These are phyloP conservation scores for Vitis labrusca DNA, from an alignment of 164 flowering plant species.

Conservation along the genomic window DNA sequence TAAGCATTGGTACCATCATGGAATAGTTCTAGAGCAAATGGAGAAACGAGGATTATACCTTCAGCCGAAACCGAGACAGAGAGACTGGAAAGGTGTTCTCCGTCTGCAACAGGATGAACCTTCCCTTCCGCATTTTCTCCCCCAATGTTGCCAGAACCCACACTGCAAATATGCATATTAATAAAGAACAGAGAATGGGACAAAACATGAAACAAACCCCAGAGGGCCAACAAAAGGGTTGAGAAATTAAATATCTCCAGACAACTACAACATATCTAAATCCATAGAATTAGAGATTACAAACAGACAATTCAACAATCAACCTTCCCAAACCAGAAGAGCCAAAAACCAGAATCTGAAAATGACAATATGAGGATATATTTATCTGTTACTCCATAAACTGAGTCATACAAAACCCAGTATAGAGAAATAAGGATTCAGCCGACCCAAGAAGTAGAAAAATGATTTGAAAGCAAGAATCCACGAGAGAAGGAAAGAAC, in stretches of 20 bases:
- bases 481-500: too few species aligned
- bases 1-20: conserved; percentile 1
- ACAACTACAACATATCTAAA: background rate
- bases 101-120: background rate
- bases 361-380: too few species aligned
- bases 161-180: conserved; percentile 8
- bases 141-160: conserved; percentile 3
- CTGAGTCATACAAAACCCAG: too few species aligned
- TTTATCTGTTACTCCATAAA: too few species aligned
- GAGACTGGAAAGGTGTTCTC: background rate
- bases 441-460: too few species aligned
- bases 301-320: too few species aligned
- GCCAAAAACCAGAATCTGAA: too few species aligned
- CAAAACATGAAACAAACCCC: background rate
- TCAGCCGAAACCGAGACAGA: background rate
- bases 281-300: background rate
- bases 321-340: too few species aligned
- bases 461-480: too few species aligned
- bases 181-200: background rate
- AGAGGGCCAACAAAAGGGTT: background rate
- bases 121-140: background rate
- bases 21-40: background rate
- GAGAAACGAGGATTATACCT: conserved; percentile 13
- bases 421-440: too few species aligned
- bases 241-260: background rate